Conservation (phyloP, 257 asterid species). For the Capsicum baccatum region DNA sequence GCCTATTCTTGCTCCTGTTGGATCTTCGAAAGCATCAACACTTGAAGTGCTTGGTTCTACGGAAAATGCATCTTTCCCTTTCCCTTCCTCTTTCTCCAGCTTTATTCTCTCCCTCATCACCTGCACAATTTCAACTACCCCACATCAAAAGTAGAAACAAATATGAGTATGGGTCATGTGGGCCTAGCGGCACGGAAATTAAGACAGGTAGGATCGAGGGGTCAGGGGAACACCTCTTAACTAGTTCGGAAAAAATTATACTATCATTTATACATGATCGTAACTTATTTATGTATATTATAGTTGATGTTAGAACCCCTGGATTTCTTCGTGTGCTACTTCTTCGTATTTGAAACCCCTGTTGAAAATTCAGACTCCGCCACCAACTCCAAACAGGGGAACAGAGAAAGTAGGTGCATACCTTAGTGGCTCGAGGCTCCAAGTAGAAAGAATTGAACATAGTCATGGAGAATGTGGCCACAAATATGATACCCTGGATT, state of each 20-base stretch:
- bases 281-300: no score
- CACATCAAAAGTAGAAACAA: no score
- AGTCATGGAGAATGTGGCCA: slow-evolving; percentile 45
- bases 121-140: slow-evolving; percentile 36
- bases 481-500: slow-evolving; percentile 50
- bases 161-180: background rate
- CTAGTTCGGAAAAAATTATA: no score
- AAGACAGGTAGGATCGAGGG: no score
- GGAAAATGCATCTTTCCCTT: slow-evolving; percentile 34
- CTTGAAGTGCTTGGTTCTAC: slow-evolving; percentile 25
- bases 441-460: slow-evolving; percentile 52
- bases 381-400: background rate
- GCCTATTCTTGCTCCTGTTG: background rate
- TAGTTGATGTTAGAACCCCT: no score
- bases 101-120: slow-evolving; percentile 70
- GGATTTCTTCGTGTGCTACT: no score
- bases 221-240: no score
- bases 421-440: slow-evolving; percentile 87
- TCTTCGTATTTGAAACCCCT: no score
- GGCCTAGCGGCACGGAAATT: no score
- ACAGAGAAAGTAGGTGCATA: slow-evolving; percentile 15
- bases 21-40: slow-evolving; percentile 8
- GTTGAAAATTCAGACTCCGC: no score
- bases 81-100: slow-evolving; percentile 75
- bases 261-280: no score